These are phyloP conservation scores for Vaccinium corymbosum DNA, from an alignment of 148 eudicot genomes.

Conservation along the genomic window DNA sequence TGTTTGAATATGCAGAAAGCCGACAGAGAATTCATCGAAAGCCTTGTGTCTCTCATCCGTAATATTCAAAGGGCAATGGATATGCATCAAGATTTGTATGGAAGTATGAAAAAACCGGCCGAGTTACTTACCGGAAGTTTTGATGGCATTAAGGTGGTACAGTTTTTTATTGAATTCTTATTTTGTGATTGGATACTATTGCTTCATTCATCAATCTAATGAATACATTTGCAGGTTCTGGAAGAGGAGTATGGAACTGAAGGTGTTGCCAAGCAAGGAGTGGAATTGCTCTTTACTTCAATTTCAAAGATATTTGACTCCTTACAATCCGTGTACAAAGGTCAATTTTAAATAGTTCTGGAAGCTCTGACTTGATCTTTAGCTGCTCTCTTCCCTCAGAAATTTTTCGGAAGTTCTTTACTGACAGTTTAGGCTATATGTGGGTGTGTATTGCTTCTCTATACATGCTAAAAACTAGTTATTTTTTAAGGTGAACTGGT, in stretches of 20 bases:
- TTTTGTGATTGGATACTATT: slow-evolving; percentile 9
- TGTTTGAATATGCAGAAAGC: slow-evolving; percentile 52
- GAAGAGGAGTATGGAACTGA: slow-evolving; percentile 62
- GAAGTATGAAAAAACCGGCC: slow-evolving; percentile 35
- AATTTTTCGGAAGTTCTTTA: slow-evolving; percentile 15
- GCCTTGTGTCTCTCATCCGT: slow-evolving; percentile 45
- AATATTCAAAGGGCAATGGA: slow-evolving; percentile 41
- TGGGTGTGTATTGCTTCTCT: background rate
- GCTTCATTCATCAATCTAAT: background rate
- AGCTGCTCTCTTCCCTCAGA: slow-evolving; percentile 7
- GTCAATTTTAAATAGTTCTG: background rate
- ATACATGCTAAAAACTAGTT: background rate
- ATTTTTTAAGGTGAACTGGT: background rate
- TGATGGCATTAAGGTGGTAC: slow-evolving; percentile 75
- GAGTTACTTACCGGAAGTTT: slow-evolving; percentile 76
- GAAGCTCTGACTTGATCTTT: slow-evolving; percentile 9
- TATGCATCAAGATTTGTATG: slow-evolving; percentile 37
- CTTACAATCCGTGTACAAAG: slow-evolving; percentile 50
- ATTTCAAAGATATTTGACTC: slow-evolving; percentile 54
- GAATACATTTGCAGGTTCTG: slow-evolving; percentile 48
- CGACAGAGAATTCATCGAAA: slow-evolving; percentile 48
- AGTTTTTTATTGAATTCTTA: background rate
- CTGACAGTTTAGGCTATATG: background rate
- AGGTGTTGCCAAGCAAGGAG: slow-evolving; percentile 55
- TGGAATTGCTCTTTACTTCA: slow-evolving; percentile 52